Base-by-base conservation (phyloP, 495 filamentous ascomycete genomes). In the Evansstolkia leycettana region DNA sequence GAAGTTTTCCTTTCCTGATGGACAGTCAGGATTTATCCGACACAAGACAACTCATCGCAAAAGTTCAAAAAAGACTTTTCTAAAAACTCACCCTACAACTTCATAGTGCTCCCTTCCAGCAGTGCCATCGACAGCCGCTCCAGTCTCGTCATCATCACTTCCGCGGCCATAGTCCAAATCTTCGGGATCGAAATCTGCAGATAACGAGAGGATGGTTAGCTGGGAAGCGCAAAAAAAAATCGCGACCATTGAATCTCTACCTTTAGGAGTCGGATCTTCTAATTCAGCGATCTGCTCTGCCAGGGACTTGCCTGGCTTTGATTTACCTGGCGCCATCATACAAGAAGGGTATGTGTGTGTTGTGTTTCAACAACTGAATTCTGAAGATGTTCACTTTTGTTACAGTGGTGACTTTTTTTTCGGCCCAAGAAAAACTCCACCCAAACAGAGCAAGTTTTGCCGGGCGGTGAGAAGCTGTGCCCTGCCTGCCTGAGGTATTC, bases 101-200 rank as follows among this genome's bases (percentile, higher is more conserved):
- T 78, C 69, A 52, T 98, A 98, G 48, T 98, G 89, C 42, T 90
- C 89, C 11, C 85, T 76, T 13, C 76, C 55, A 41, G 69, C 49
- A 55, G 57, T 58, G 9, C 69, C 68, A 45, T 76, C 57, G 25
- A 38, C 52, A 12, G 37, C 24, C 18, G 42, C 50, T 5, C 23
- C 38, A 27, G 43, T 54, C 11, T 76, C 76, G 13, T 70, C 73
- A 18, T 69, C 73, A 43, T 70, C 78, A 15, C 64, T 64, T 32
- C 59, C 53, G 9, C 50, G 67, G 7, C 60, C 63, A 20, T 54
- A 66, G 12, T 69, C 73, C 33, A 78, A 70, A 45, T 80, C 78
- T 64, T 96, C 89, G 1, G 85, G 85, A 52, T 98, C 89, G 49
- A 82, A 82, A 52, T 98, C 89, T 94, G 47, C 15, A 26, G 13